phyloP scores from a whole-genome alignment of 345 rosid genomes.

The Rubroshorea leprosula region DNA sequence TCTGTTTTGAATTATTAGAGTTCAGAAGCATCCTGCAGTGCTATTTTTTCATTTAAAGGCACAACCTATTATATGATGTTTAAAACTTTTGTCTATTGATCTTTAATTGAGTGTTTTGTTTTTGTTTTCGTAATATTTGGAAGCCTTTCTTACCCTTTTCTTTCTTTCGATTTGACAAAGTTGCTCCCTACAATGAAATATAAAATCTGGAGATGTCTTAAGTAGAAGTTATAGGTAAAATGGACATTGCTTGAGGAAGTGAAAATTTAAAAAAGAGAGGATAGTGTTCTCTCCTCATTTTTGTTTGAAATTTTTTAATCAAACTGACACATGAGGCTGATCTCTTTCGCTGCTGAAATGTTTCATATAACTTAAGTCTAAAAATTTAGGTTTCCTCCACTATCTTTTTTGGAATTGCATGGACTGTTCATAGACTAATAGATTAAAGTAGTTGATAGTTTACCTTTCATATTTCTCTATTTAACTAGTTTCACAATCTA shows the following conservation, averaged over 20 bases:
- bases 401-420: not conserved
- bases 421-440: not conserved
- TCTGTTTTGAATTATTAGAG: not conserved
- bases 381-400: not conserved
- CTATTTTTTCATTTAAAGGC: conserved; percentile 1
- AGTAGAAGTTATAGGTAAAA: not conserved
- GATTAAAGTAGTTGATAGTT: not conserved
- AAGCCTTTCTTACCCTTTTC: too few relatives aligned
- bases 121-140: too few relatives aligned
- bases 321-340: not conserved
- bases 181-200: not conserved
- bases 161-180: not conserved
- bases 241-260: not conserved
- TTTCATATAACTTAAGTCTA: not conserved
- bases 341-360: not conserved
- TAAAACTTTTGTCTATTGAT: conserved; percentile 1
- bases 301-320: not conserved
- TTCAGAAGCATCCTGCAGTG: not conserved
- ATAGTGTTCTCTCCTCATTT: not conserved
- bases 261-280: not conserved
- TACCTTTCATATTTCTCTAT: not conserved
- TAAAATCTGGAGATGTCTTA: not conserved
- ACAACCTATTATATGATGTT: not conserved
- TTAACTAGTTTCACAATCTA: not conserved
- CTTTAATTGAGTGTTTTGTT: not conserved